Evolutionary conservation across 306 rosid species (phyloP), one percentile per base, ranked within the genome.

Genomic region (Betula pendula): DNA sequence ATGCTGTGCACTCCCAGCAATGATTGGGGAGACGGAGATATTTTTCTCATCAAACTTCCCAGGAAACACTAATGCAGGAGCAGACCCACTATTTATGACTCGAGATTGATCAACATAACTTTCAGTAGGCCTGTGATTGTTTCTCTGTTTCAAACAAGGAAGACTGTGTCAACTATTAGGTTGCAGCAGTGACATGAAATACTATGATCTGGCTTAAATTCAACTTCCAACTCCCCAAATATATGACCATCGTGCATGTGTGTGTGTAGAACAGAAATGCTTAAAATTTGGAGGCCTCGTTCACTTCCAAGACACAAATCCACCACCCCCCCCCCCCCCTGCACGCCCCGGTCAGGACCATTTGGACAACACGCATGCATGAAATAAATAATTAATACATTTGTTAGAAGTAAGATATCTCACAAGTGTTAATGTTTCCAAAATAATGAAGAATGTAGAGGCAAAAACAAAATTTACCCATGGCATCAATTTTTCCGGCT

Each of bases 401-500:
- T 2, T 42, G 17, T 8, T 53, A 9, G 35, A 53, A 43, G 49
- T 24, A 70, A 68, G 47, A 49, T 50, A 58, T 50, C 62, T 72
- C 40, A 65, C 11, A 5, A 47, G 79, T 11, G 42, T 2, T 45
- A 25, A 73, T 24, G 49, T 53, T 56, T 62, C 20, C 76, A 80
- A 62, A 77, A 53, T 31, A 66, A 15, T 62, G 80, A n/a, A 53
- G 65, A 62, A 73, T 19, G 51, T 24, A 75, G 40, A 83, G 60
- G 62, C 20, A 72, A 65, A 67, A 63, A 53, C 31, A 53, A 63
- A 49, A 79, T 67, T 85, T 96, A 96, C 99, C 98, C 89, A 83
- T 71, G 91, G 96, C 86, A 81, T 82, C 84, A 89, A 66, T 77
- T 88, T 93, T 20, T 80, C 84, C 15, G 88, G 83, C 79, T 93